Conservation (phyloP, 495 filamentous ascomycete species). For the Tuber umbilicatum region DNA sequence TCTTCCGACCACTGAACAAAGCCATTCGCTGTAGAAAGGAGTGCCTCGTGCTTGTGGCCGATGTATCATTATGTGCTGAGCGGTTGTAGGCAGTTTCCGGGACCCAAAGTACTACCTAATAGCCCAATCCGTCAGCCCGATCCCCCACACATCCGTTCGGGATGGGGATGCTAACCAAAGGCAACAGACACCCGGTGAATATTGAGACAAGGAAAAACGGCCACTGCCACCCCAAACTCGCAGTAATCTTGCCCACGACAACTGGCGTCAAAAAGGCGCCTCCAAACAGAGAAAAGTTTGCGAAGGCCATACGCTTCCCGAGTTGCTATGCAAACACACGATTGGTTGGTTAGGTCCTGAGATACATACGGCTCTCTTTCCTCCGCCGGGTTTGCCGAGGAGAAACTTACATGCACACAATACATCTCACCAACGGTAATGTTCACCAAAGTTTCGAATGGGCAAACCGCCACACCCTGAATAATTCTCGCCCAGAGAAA, state of each 20-base stretch:
- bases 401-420: constrained; percentile 58
- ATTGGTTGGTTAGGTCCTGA: constrained; percentile 9
- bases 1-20: constrained; percentile 76
- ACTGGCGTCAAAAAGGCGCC: constrained; percentile 90
- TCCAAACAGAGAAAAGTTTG: constrained; percentile 82
- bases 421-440: constrained; percentile 65
- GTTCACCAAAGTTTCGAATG: constrained; percentile 72
- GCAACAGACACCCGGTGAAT: constrained; percentile 57
- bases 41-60: neutral
- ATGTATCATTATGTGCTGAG: constrained; percentile 12
- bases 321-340: constrained; percentile 52
- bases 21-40: constrained; percentile 45
- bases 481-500: constrained; percentile 69
- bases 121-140: constrained; percentile 19
- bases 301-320: constrained; percentile 82
- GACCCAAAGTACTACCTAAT: constrained; percentile 59
- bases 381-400: constrained; percentile 34
- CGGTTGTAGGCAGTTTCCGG: constrained; percentile 79
- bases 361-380: neutral
- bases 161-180: constrained; percentile 46
- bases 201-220: constrained; percentile 70
- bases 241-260: constrained; percentile 76
- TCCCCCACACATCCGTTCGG: neutral
- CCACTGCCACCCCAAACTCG: constrained; percentile 69
- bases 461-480: constrained; percentile 67